These are phyloP conservation scores for Pestalotiopsis sp. DNA, from an alignment of 2,329 filamentous ascomycete genomes.

Conservation along the genomic window DNA sequence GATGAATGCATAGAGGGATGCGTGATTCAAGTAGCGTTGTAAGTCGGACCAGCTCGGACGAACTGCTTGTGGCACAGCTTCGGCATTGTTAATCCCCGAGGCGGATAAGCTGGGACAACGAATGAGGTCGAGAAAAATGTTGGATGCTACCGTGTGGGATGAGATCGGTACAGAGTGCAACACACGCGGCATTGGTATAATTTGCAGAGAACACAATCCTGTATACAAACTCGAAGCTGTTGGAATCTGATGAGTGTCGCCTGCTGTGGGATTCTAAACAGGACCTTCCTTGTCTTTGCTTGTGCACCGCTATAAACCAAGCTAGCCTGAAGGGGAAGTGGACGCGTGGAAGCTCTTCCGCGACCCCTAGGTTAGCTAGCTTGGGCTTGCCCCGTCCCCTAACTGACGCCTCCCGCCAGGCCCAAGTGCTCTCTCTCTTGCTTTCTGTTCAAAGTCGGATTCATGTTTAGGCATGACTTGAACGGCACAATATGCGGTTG, in stretches of 20 bases:
- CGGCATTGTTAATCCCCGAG: background rate
- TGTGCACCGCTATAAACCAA: background rate
- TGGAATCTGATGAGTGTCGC: too few relatives aligned
- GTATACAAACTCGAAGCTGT: too few relatives aligned
- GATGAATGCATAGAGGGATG: background rate
- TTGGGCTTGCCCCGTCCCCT: too few relatives aligned
- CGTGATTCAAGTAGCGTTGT: background rate
- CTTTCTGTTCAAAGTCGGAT: background rate
- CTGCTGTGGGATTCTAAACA: too few relatives aligned
- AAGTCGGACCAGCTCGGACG: background rate
- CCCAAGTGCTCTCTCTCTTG: too few relatives aligned
- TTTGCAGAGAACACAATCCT: too few relatives aligned
- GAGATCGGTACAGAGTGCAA: too few relatives aligned
- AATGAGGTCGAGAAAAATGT: too few relatives aligned
- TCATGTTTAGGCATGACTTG: conserved; percentile 2
- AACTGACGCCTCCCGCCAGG: too few relatives aligned
- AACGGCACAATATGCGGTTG: conserved; percentile 7
- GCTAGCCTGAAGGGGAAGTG: background rate
- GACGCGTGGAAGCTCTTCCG: conserved; percentile 3
- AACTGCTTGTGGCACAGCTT: background rate
- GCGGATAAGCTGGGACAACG: background rate
- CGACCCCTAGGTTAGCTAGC: conserved; percentile 4
- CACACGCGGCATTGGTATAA: too few relatives aligned
- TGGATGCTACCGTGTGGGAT: too few relatives aligned
- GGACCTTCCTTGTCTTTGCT: too few relatives aligned